Conservation (phyloP, 495 filamentous ascomycete genomes). For the Neurospora sp. region DNA sequence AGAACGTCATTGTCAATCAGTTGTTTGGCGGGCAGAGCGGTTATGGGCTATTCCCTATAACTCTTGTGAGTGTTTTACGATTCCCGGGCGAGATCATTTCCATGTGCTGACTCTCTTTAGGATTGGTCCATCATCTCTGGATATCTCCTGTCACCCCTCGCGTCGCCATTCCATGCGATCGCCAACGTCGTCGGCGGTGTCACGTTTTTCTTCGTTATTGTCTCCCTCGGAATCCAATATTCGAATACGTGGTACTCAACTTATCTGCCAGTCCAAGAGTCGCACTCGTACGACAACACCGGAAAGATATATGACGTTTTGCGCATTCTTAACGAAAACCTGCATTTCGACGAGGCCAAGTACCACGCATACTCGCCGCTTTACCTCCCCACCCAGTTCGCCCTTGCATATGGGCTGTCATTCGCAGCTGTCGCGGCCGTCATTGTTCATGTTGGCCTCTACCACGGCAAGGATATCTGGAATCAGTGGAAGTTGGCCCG, state of each 20-base stretch:
- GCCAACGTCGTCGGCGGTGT: constrained; percentile 49
- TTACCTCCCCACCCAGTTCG: constrained; percentile 52
- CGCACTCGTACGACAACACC: constrained; percentile 50
- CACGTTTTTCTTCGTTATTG: constrained; percentile 41
- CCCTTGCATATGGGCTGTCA: constrained; percentile 54
- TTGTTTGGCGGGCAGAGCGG: constrained; percentile 56
- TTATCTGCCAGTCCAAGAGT: constrained; percentile 46
- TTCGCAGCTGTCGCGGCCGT: constrained; percentile 61
- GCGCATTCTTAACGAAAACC: constrained; percentile 35
- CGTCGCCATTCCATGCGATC: constrained; percentile 58
- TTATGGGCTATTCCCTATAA: constrained; percentile 48
- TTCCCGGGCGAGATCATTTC: neutral
- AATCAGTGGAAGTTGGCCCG: constrained; percentile 38
- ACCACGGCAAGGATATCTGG: constrained; percentile 54
- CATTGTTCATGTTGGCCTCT: constrained; percentile 51
- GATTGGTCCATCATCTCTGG: constrained; percentile 59
- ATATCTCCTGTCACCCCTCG: constrained; percentile 56
- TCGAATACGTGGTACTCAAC: constrained; percentile 54
- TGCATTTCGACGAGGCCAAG: constrained; percentile 40
- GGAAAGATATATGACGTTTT: constrained; percentile 47
- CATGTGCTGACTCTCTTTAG: constrained; percentile 5
- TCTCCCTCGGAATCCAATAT: constrained; percentile 49
- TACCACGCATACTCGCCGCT: constrained; percentile 52
- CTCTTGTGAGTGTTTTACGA: constrained; percentile 24
- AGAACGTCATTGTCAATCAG: constrained; percentile 58